Evolutionary conservation across 2,329 filamentous ascomycete species (phyloP), one percentile per base, ranked within the genome.

Genomic region (Chrysoporthe cubensis): DNA sequence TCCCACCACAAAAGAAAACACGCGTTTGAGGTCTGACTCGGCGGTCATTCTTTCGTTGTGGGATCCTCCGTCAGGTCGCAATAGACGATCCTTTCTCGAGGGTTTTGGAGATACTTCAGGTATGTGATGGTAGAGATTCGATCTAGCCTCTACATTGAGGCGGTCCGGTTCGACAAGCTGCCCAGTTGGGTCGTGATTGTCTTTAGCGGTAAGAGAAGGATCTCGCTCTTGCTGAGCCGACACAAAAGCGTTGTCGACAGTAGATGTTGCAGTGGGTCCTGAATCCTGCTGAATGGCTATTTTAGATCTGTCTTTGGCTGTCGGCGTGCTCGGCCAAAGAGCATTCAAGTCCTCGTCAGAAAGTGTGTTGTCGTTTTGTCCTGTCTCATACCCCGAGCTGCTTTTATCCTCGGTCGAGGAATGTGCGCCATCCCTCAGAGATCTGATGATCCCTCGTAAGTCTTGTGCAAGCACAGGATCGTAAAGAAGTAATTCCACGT

Each of bases 381-480:
- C n/a, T 14, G 4, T 13, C 21, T 42, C 21, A 21, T 43, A 7
- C 34, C 21, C 40, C 14, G n/a, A 21, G 37, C 14, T 4, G 21
- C 18, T 26, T 1, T 9, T 60, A 2, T 18, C 34, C 5, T 8
- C 21, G 16, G 16, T 21, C 5, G 21, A 43, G 13, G 43, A 18
- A 13, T 21, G 21, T 18, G 13, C 21, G 8, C 42, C 14, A 13
- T 61, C 43, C 3, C 43, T 21, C 16, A 61, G 21, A 14, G 59
- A 61, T 13, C n/a, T 40, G 43, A 61, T 61, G 42, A 61, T 61
- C n/a, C 42, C 42, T 18, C 40, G 40, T 14, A 61, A 6, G 14
- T 61, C 59, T 18, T 61, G 59, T 6, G 59, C 59, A 34, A 61
- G 59, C 43, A 21, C 44, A 11, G 59, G 59, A 42, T 61, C 59